Conservation (phyloP, 495 filamentous ascomycete genomes). For the Poronia punctata region DNA sequence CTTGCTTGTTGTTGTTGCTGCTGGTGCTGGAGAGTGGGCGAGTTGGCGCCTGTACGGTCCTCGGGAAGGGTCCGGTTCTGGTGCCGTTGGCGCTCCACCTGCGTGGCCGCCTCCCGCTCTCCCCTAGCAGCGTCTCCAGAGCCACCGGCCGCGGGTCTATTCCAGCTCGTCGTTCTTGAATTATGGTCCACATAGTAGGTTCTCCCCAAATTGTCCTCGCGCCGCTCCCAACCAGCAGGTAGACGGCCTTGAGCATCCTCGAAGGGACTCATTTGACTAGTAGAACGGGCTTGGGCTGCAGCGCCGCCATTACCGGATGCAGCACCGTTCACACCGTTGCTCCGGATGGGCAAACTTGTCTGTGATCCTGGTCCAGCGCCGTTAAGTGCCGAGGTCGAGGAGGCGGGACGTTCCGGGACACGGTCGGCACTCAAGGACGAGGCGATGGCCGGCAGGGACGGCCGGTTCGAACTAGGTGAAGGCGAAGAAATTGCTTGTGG, state of each 20-base stretch:
- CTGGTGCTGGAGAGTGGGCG: slow-evolving; percentile 69
- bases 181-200: slow-evolving; percentile 99
- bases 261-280: slow-evolving; percentile 75
- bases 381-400: slow-evolving; percentile 39
- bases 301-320: slow-evolving; percentile 30
- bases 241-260: slow-evolving; percentile 90
- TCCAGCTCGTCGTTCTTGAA: slow-evolving; percentile 94
- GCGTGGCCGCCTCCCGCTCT: slow-evolving; percentile 79
- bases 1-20: slow-evolving; percentile 38
- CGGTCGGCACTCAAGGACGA: slow-evolving; percentile 32
- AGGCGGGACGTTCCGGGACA: slow-evolving; percentile 30
- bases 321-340: slow-evolving; percentile 33
- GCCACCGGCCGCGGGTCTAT: slow-evolving; percentile 72
- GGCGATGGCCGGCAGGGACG: slow-evolving; percentile 33
- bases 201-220: slow-evolving; percentile 91
- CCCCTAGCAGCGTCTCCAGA: slow-evolving; percentile 70
- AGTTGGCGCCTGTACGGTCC: slow-evolving; percentile 89
- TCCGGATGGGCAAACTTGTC: slow-evolving; percentile 27
- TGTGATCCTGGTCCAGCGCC: slow-evolving; percentile 25
- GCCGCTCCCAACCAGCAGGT: slow-evolving; percentile 90
- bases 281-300: slow-evolving; percentile 27
- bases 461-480: slow-evolving; percentile 33
- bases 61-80: slow-evolving; percentile 94
- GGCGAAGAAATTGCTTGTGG: too few relatives aligned
- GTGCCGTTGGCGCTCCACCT: slow-evolving; percentile 84